Evolutionary conservation across 192 early-diverging fungal genomes (phyloP), one percentile per base, ranked within the genome.

Genomic region (Rhizophagus prolifer): DNA sequence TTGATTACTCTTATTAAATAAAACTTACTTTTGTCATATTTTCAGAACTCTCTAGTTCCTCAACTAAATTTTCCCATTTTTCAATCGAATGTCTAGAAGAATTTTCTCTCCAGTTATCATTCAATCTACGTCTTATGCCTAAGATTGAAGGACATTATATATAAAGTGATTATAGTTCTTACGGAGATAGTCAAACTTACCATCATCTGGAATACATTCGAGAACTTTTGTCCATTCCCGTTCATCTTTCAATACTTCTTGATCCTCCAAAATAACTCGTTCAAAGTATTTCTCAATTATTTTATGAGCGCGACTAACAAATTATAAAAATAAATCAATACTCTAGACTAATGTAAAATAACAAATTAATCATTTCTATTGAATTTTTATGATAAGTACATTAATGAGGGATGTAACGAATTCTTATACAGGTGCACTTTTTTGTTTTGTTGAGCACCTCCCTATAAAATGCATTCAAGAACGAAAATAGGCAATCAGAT

Each of bases 201-300:
- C 91, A 70, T 91, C 88, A 69, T 98, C 94, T 9, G 95, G 92
- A 63, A 97, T 86, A 25, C 93, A 82, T 0, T 83, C 81, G 23
- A 98, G 80, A 1, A 98, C 75, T 75, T 95, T 96, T 1, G 79
- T 85, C 93, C 94, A 97, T 12, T 85, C 76, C 59, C 91, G 79
- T 25, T 82, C 77, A 8, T 75, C 86, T 3, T 81, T 82, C 58
- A 98, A 83, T 14, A 95, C 85, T 58, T 92, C 90, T 84, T 94
- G 92, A 44, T 91, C 85, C 7, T 86, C 81, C 31, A 98, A 87
- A 58, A 95, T 76, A 5, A 92, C 76, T 19, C 87, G 80, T n/a
- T 79, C 78, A 81, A 98, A 98, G 78, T 95, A 89, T 9, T 90
- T 77, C n/a, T 88, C 74, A 23, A 95, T 76, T 13, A 92, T 91